phyloP scores from a whole-genome alignment of 768 basidiomycete genomes.

The Amanita pseudoporphyria region DNA sequence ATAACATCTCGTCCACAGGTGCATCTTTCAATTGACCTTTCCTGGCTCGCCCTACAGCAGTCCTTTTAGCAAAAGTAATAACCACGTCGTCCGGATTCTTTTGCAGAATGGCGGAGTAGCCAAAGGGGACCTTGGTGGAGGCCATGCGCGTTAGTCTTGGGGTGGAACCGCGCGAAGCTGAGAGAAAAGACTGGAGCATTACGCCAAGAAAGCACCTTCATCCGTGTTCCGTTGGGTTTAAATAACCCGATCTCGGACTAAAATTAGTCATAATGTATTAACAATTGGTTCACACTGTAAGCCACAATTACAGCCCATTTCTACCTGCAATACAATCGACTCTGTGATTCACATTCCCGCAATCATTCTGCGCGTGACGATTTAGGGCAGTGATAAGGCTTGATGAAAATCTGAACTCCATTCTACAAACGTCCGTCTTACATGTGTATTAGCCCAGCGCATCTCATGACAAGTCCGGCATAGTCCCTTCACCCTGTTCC shows the following conservation, averaged over 20 bases:
- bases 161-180: slow-evolving; percentile 12
- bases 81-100: slow-evolving; percentile 81
- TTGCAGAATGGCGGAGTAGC: slow-evolving; percentile 46
- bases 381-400: no score
- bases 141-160: slow-evolving; percentile 25
- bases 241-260: no score
- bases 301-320: not conserved
- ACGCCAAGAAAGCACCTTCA: no score
- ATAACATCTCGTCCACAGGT: slow-evolving; percentile 80
- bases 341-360: not conserved
- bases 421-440: not conserved
- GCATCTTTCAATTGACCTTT: slow-evolving; percentile 91
- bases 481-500: slow-evolving; percentile 19
- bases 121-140: slow-evolving; percentile 31
- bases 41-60: slow-evolving; percentile 79
- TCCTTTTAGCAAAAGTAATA: slow-evolving; percentile 82
- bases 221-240: no score
- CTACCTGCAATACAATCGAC: no score
- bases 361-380: not conserved
- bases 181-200: slow-evolving; percentile 11
- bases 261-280: no score
- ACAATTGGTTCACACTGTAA: no score
- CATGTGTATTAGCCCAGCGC: not conserved
- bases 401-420: not conserved
- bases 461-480: slow-evolving; percentile 30